Percentiles rank a stretch among this genome's conserved stretches.
Evolutionary conservation across 176 grass and related monocot species (phyloP).

Genomic region (Avena sativa): DNA sequence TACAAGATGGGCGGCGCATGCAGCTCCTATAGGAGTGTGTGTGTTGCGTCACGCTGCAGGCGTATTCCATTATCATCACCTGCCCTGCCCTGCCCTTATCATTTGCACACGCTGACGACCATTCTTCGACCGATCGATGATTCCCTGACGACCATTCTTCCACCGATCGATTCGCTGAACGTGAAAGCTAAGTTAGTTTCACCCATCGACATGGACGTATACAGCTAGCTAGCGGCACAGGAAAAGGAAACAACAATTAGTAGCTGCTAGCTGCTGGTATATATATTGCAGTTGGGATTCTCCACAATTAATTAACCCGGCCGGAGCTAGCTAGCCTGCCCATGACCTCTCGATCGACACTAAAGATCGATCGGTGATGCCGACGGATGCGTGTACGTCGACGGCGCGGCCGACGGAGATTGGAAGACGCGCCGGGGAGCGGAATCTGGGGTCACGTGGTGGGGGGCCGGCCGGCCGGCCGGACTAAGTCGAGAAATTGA

Average conservation of each 20-base stretch:
- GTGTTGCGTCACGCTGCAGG: neutral
- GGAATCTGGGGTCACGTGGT: conserved; percentile 55
- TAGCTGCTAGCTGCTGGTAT: neutral
- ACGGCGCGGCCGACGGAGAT: neutral
- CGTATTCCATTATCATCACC: neutral
- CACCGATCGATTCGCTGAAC: neutral
- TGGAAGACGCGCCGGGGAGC: conserved; percentile 20
- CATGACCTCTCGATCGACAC: neutral
- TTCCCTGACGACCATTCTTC: neutral
- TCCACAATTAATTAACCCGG: neutral
- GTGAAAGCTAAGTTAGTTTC: neutral
- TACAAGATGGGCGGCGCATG: conserved; percentile 28
- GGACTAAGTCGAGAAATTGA: conserved; percentile 35
- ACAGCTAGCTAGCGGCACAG: neutral
- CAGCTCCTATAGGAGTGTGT: neutral
- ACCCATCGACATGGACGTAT: neutral
- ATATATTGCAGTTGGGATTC: neutral
- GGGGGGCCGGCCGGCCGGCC: neutral
- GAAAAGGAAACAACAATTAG: no score
- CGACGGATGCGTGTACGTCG: conserved; percentile 13
- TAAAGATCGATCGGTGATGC: neutral
- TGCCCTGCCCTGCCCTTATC: neutral
- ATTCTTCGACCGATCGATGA: neutral
- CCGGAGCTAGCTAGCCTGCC: neutral
- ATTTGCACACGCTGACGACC: neutral